Evolutionary conservation across 2,329 filamentous ascomycete genomes (phyloP).

Genomic region (Aurifilum marmelostoma): DNA sequence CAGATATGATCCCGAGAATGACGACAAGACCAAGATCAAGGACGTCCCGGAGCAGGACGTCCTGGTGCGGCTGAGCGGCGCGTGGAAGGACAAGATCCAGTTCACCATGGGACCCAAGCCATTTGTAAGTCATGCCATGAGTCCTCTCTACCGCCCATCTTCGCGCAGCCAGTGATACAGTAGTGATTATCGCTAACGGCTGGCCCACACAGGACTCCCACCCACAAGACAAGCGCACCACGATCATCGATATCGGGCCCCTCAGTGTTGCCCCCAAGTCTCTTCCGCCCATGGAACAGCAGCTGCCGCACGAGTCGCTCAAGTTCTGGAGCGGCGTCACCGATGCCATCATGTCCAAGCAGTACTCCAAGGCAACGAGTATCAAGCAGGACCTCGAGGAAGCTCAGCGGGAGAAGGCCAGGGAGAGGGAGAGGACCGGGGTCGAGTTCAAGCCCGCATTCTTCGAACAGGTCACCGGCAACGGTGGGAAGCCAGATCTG

Average conservation of each 20-base stretch:
- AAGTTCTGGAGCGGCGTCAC: constrained; percentile 89
- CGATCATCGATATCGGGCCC: constrained; percentile 87
- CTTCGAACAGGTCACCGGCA: constrained; percentile 67
- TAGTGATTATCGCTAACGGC: constrained; percentile 21
- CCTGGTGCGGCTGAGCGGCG: constrained; percentile 78
- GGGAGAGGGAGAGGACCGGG: constrained; percentile 72
- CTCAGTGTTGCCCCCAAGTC: constrained; percentile 78
- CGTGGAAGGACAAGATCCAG: constrained; percentile 76
- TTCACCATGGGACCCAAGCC: constrained; percentile 64
- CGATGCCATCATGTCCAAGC: constrained; percentile 78
- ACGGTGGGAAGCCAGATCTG: constrained; percentile 58
- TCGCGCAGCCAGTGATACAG: not conserved
- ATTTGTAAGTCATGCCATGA: constrained; percentile 56
- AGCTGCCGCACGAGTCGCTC: constrained; percentile 88
- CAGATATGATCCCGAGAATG: constrained; percentile 84
- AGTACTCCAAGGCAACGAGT: constrained; percentile 81
- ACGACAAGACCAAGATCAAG: constrained; percentile 76
- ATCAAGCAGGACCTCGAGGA: constrained; percentile 94
- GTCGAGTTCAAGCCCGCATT: constrained; percentile 84
- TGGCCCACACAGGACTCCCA: constrained; percentile 44
- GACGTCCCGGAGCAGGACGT: constrained; percentile 87
- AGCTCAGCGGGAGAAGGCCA: constrained; percentile 80
- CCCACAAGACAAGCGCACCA: constrained; percentile 63
- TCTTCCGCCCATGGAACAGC: constrained; percentile 74
- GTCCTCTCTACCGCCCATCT: constrained; percentile 8